Percentiles rank a stretch among this genome's conserved stretches.
phyloP scores from a whole-genome alignment of 176 grass and related monocot genomes.

The Coix lacrymajobi region DNA sequence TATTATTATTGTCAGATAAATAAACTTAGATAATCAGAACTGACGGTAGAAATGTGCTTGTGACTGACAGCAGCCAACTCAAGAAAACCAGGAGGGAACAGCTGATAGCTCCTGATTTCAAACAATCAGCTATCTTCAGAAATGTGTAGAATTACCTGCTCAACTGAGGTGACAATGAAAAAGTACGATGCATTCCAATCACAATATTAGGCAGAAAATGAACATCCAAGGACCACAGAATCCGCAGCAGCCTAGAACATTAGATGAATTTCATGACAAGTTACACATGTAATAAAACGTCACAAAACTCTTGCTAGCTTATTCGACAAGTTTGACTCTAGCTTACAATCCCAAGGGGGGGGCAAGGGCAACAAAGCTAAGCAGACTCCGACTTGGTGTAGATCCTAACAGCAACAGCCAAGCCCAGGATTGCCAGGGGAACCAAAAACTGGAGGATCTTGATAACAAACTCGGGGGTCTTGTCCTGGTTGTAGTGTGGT shows the following conservation, averaged over 20 bases:
- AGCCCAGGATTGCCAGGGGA: constrained; percentile 69
- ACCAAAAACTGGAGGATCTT: constrained; percentile 84
- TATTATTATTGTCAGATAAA: too few species aligned
- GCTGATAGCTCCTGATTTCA: background rate
- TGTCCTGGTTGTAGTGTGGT: constrained; percentile 86
- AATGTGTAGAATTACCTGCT: background rate
- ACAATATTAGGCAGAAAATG: background rate
- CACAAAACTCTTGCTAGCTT: constrained; percentile 25
- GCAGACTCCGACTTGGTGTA: constrained; percentile 75
- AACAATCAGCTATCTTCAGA: background rate
- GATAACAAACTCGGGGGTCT: constrained; percentile 71
- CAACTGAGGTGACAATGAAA: background rate
- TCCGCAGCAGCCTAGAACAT: background rate
- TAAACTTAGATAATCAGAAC: background rate
- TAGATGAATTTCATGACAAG: constrained; percentile 4
- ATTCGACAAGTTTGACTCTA: constrained; percentile 3
- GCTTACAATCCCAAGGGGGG: too few species aligned
- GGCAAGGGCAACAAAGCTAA: background rate
- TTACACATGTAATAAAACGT: background rate
- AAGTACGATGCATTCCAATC: background rate
- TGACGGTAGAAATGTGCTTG: background rate
- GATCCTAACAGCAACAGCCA: constrained; percentile 76
- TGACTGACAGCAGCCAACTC: background rate
- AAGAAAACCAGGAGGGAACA: background rate
- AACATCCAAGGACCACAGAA: background rate